Conservation (phyloP, 768 basidiomycete species). For the Fibroporia radiculosa region DNA sequence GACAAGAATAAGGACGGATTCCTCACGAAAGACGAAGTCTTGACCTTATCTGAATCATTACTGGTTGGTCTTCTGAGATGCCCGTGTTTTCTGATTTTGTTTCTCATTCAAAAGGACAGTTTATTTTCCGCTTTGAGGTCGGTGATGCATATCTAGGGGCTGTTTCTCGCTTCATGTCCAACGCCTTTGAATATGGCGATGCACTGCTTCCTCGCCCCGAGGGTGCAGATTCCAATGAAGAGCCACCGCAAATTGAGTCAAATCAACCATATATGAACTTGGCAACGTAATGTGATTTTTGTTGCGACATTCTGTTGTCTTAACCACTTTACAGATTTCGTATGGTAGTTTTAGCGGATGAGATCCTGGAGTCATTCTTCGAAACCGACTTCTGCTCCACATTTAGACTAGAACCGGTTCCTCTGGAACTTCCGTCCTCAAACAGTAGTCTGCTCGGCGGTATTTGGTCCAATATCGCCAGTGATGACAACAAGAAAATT, state of each 20-base stretch:
- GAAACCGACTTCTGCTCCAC: slow-evolving; percentile 85
- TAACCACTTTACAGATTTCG: slow-evolving; percentile 60
- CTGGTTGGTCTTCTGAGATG: slow-evolving; percentile 46
- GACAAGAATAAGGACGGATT: slow-evolving; percentile 96
- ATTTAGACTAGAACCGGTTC: slow-evolving; percentile 70
- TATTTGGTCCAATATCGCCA: slow-evolving; percentile 83
- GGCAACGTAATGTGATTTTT: slow-evolving; percentile 50
- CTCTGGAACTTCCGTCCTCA: slow-evolving; percentile 55
- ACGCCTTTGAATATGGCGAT: slow-evolving; percentile 97
- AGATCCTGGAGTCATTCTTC: slow-evolving; percentile 94
- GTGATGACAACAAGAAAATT: slow-evolving; percentile 87
- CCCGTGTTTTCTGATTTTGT: background rate
- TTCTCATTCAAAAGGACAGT: slow-evolving; percentile 38
- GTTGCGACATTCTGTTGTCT: background rate
- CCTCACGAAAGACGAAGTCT: slow-evolving; percentile 92
- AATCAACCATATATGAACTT: slow-evolving; percentile 93
- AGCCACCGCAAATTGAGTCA: slow-evolving; percentile 46
- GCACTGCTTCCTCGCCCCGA: slow-evolving; percentile 64
- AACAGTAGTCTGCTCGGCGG: slow-evolving; percentile 69
- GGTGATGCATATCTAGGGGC: slow-evolving; percentile 96
- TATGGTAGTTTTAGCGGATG: slow-evolving; percentile 97
- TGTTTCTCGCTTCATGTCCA: slow-evolving; percentile 95
- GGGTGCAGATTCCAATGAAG: slow-evolving; percentile 28
- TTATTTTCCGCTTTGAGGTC: slow-evolving; percentile 95
- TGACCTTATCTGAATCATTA: slow-evolving; percentile 91